These are phyloP conservation scores for Capsicum pubescens DNA, from an alignment of 257 asterid genomes.

Conservation along the genomic window DNA sequence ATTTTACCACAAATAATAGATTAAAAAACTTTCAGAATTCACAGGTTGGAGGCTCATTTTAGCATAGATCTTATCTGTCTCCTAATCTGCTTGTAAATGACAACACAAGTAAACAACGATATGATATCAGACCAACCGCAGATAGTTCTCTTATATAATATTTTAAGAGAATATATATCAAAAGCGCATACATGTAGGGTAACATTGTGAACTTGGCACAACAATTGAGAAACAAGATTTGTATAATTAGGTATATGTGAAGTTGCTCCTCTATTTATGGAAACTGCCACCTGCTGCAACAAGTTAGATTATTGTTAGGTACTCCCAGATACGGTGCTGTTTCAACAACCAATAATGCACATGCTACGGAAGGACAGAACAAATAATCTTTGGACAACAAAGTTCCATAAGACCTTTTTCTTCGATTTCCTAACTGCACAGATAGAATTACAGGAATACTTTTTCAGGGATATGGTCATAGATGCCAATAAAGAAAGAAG, in stretches of 20 bases:
- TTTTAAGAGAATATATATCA: neutral
- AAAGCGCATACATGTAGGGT: conserved; percentile 67
- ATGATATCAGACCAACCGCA: neutral
- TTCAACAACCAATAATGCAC: neutral
- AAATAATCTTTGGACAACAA: neutral
- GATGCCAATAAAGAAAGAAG: neutral
- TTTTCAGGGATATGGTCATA: neutral
- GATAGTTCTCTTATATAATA: neutral
- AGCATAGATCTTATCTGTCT: conserved; percentile 91
- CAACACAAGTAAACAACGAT: neutral
- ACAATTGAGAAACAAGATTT: conserved; percentile 76
- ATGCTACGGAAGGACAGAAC: neutral
- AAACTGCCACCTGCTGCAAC: conserved; percentile 73
- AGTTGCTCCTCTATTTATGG: conserved; percentile 81
- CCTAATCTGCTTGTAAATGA: conserved; percentile 79
- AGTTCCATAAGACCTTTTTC: neutral
- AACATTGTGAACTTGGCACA: conserved; percentile 94
- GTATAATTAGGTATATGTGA: conserved; percentile 87
- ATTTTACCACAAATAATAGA: neutral
- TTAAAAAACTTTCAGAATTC: conserved; percentile 60
- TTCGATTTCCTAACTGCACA: neutral
- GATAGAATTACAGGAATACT: neutral
- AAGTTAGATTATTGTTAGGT: conserved; percentile 28
- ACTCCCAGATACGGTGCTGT: neutral
- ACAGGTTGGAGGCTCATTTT: conserved; percentile 97